Conservation (phyloP, 1,139 yeast species). For the Yamadazyma blattariae region DNA sequence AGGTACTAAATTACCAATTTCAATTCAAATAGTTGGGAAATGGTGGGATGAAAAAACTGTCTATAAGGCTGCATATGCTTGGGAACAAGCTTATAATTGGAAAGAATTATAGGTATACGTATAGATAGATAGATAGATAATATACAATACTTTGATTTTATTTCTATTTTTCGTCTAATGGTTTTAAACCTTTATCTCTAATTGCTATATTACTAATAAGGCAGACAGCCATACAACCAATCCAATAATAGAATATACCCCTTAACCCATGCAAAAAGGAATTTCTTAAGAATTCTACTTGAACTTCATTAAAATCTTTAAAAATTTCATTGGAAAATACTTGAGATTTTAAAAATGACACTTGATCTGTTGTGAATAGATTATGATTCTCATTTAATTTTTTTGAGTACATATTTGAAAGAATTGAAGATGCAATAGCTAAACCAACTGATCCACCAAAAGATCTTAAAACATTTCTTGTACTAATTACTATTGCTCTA, state of each 20-base stretch:
- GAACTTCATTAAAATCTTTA: slow-evolving; percentile 8
- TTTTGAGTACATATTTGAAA: slow-evolving; percentile 25
- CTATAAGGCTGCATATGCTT: slow-evolving; percentile 21
- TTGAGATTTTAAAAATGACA: slow-evolving; percentile 2
- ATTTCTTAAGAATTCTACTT: slow-evolving; percentile 17
- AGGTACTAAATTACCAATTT: slow-evolving; percentile 28
- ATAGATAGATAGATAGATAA: no score
- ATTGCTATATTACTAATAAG: slow-evolving; percentile 25
- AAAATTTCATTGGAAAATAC: not conserved
- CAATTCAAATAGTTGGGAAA: slow-evolving; percentile 17
- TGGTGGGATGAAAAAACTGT: slow-evolving; percentile 13
- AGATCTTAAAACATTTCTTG: slow-evolving; percentile 50
- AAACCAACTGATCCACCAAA: slow-evolving; percentile 50
- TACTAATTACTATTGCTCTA: slow-evolving; percentile 54
- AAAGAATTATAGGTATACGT: slow-evolving; percentile 8
- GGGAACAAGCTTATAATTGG: slow-evolving; percentile 30
- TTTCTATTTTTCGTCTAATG: slow-evolving; percentile 36
- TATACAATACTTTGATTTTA: no score
- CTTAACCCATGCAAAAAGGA: slow-evolving; percentile 28
- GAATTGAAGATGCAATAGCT: slow-evolving; percentile 22
- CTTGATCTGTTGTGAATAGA: slow-evolving; percentile 1
- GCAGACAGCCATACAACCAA: slow-evolving; percentile 35
- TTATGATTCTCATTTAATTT: slow-evolving; percentile 15
- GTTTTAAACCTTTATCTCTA: slow-evolving; percentile 31
- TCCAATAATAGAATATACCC: slow-evolving; percentile 29